Base-by-base conservation (phyloP, 768 basidiomycete species). In the Macrocybe gigantea region DNA sequence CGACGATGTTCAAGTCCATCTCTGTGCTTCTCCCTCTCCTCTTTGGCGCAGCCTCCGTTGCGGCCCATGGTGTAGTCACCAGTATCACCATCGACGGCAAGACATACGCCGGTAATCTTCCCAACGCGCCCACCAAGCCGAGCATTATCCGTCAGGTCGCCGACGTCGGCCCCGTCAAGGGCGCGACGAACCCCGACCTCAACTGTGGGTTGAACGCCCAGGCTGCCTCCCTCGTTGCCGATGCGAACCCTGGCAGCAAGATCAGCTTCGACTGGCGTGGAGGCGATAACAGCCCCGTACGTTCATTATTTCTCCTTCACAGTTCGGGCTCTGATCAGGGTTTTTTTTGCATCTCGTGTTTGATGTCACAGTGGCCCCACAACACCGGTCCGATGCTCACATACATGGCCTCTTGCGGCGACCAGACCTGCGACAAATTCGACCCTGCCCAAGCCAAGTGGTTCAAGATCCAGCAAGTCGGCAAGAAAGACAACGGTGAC, bases 381-480 rank as follows among this genome's bases (percentile, higher is more conserved):
- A 66, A 83, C 49, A 79, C 67, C 11, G 86, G 85, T 3, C 86
- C 85, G 7, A 67, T 86, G 67, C 66, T 88, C 64, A 87, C 83
- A 33, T 90, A 90, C 59, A 74, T 90, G 76, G 75, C 85, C 1
- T 64, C 69, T 30, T 90, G 88, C 57, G 77, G 77, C 0, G 63
- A 64, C 33, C 68, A 71, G 0, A 63, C 77, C 2, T 88, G 86
- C 63, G 73, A 74, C 57, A 63, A 80, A 56, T 85, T 82, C 63
- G 69, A 85, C 55, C 56, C 78, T 5, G 68, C 73, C 11, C 55
- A 69, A 14, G 82, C 83, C 7, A 70, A 79, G 56, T 89, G 83
- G 83, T 86, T 88, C 76, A 88, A 88, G 72, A 80, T 85, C 48
- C 64, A 75, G 31, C 72, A 83, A 57, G 66, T 68, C 2, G 80